A percentile compares a stretch with the other conserved stretches of the same genome.
These are phyloP conservation scores for Centrapalus pauciflorus DNA, from an alignment of 129 eudicot species.

Conservation along the genomic window DNA sequence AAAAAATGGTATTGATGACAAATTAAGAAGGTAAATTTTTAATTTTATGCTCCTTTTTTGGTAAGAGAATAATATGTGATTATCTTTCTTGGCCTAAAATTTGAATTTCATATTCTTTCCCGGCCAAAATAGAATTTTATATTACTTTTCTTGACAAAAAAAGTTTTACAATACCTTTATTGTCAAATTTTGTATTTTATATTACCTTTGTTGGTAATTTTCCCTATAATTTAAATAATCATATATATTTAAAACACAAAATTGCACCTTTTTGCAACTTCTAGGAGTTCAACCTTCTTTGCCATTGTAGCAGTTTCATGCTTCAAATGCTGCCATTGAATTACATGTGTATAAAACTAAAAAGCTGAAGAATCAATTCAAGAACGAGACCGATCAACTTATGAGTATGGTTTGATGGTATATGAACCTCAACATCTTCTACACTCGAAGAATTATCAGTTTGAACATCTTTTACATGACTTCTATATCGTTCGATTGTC, in stretches of 20 bases:
- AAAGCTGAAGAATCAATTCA: background rate
- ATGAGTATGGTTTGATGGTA: background rate
- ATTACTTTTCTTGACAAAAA: no score
- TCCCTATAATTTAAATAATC: background rate
- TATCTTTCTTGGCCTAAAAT: no score
- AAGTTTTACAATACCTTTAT: no score
- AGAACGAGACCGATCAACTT: background rate
- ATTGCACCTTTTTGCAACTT: constrained; percentile 67
- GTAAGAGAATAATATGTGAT: no score
- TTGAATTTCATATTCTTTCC: no score
- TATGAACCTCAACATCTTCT: constrained; percentile 61
- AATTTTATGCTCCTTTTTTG: no score
- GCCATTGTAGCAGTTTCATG: constrained; percentile 73
- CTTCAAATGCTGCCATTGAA: constrained; percentile 57
- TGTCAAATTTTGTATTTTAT: no score
- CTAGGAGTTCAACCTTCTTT: constrained; percentile 78
- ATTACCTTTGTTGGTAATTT: no score
- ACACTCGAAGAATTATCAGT: constrained; percentile 40
- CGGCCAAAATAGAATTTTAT: no score
- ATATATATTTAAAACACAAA: background rate
- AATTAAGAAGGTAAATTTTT: no score
- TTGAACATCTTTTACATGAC: constrained; percentile 55
- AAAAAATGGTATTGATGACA: no score
- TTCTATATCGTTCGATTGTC: constrained; percentile 68
- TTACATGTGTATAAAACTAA: background rate